A percentile compares a stretch with the other conserved stretches of the same genome.
phyloP scores from a whole-genome alignment of 805 yeast species.

The Millerago galiae region DNA sequence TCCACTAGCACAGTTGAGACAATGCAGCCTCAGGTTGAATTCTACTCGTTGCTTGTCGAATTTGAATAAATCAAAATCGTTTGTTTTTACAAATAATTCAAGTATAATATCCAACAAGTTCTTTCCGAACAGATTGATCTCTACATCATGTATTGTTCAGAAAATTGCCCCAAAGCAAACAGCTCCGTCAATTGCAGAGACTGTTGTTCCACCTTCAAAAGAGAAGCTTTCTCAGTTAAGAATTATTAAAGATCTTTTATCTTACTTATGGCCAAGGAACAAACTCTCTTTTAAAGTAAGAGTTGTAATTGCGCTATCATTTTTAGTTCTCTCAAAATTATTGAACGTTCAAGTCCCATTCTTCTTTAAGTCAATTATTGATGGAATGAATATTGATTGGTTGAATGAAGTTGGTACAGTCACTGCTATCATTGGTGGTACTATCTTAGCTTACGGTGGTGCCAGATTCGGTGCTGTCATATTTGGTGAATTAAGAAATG shows the following conservation, averaged over 20 bases:
- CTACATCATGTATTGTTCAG: conserved; percentile 1
- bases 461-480: conserved; percentile 92
- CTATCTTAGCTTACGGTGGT: conserved; percentile 81
- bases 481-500: conserved; percentile 92
- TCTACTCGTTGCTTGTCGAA: background rate
- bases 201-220: background rate
- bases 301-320: conserved; percentile 66
- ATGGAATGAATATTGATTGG: conserved; percentile 92
- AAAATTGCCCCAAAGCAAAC: background rate
- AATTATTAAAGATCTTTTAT: conserved; percentile 57
- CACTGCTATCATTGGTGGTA: conserved; percentile 58
- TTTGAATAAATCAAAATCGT: background rate
- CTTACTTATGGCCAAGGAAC: conserved; percentile 78
- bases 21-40: background rate
- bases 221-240: conserved; percentile 32
- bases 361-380: conserved; percentile 82
- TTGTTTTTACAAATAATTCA: background rate
- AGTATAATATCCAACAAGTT: background rate
- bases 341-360: conserved; percentile 95
- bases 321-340: conserved; percentile 75
- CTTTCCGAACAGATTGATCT: conserved; percentile 3
- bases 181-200: background rate
- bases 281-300: conserved; percentile 61
- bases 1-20: background rate
- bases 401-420: conserved; percentile 52